Evolutionary conservation across 306 rosid genomes (phyloP), one percentile per base, ranked within the genome.

Genomic region (Erythrophleum fordii): DNA sequence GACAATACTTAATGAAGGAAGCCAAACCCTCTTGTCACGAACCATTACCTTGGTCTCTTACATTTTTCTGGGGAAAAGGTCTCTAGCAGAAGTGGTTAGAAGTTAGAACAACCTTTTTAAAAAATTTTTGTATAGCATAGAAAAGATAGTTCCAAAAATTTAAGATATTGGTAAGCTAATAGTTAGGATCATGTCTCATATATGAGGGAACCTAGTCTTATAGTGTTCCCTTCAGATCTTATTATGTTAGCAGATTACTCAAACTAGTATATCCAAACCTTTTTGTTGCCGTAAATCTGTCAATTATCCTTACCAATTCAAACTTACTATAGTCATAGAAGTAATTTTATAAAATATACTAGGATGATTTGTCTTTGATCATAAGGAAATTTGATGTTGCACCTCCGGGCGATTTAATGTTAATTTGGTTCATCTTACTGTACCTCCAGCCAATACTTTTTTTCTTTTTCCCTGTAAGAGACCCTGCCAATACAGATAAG

Each of bases 401-500:
- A 29, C 12, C 76, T 72, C 11, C 23, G 6, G 35, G 44, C 28
- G 59, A 16, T 44, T 22, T 22, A 35, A 61, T n/a, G 28, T 64
- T 51, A 64, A 49, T 72, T 11, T 49, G 73, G 34, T 49, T 51
- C n/a, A 73, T 52, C 28, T 18, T 48, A 64, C 74, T 48, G 58
- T 37, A 62, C 44, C 48, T 65, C 46, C 18, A 18, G 39, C 22
- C 5, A 61, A 13, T 14, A 14, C 25, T 18, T 58, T 25, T 12
- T 3, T 35, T 8, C 25, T 18, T 58, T 25, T 12, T 3, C 18
- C 3, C 20, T 0, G n/a, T 1, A 1, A 26, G 39, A 17, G 73
- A 76, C 62, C 67, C 72, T 46, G 56, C 59, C 49, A 59, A 14
- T 14, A 55, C 69, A 12, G 35, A 82, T 22, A 26, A 61, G 49